Conservation (phyloP, 257 asterid genomes). For the Haberlea rhodopensis region DNA sequence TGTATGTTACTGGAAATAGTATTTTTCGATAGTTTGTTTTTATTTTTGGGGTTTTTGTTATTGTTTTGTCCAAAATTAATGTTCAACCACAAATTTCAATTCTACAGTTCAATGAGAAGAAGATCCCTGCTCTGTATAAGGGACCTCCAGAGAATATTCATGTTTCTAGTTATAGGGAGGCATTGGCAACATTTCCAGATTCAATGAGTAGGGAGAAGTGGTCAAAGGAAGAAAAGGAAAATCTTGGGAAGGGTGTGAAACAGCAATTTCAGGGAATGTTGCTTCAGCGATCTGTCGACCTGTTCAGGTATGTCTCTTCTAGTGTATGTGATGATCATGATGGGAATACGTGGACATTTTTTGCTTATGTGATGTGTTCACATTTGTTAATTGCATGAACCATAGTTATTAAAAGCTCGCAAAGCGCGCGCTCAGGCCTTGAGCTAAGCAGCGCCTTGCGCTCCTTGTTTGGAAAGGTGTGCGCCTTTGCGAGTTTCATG, state of each 20-base stretch:
- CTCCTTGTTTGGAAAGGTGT: no score
- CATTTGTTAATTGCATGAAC: no score
- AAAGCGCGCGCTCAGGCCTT: no score
- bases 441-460: no score
- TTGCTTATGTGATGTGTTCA: conserved; percentile 16
- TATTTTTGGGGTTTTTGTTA: background rate
- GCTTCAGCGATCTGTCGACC: conserved; percentile 61
- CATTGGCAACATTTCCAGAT: conserved; percentile 52
- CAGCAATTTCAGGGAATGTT: conserved; percentile 86
- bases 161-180: conserved; percentile 56
- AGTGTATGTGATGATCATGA: conserved; percentile 17
- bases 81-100: conserved; percentile 25
- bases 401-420: no score
- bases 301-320: conserved; percentile 48
- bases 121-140: conserved; percentile 49
- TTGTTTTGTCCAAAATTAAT: conserved; percentile 16
- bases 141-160: conserved; percentile 88
- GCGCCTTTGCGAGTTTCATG: no score
- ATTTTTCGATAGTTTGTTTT: background rate
- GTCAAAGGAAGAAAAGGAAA: conserved; percentile 74
- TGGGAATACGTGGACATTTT: background rate
- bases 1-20: conserved; percentile 6
- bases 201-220: conserved; percentile 52
- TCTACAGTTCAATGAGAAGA: conserved; percentile 56
- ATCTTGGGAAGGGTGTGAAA: conserved; percentile 72